Percentiles rank a stretch among this genome's conserved stretches.
Conservation (phyloP, 352 stramenopile species). For the Pythium biforme region DNA sequence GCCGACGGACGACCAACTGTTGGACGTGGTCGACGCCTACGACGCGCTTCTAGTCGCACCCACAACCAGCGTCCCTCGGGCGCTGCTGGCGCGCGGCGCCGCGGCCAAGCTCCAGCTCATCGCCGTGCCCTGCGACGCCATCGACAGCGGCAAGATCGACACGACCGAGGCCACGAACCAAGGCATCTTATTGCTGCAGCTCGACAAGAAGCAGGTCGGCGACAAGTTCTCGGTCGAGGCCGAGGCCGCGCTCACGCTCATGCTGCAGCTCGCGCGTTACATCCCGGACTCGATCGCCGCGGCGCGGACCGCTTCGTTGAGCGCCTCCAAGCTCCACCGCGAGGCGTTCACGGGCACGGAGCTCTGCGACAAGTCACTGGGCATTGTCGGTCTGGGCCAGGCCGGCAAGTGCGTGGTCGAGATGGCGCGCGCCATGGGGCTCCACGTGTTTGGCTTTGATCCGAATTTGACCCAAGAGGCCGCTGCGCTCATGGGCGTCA, state of each 20-base stretch:
- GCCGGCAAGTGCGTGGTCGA: conserved; percentile 71
- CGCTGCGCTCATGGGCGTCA: conserved; percentile 61
- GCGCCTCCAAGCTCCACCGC: conserved; percentile 18
- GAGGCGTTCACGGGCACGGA: conserved; percentile 63
- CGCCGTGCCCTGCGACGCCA: conserved; percentile 48
- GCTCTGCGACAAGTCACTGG: conserved; percentile 57
- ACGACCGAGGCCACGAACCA: conserved; percentile 76
- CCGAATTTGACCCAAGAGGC: conserved; percentile 72
- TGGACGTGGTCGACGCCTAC: conserved; percentile 40
- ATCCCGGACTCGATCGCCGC: conserved; percentile 51
- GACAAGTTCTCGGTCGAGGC: conserved; percentile 76
- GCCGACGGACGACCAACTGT: conserved; percentile 33
- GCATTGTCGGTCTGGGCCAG: conserved; percentile 72
- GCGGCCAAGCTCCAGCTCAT: conserved; percentile 52
- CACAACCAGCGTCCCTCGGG: conserved; percentile 40
- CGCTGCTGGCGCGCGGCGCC: conserved; percentile 43
- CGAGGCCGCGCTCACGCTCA: conserved; percentile 59
- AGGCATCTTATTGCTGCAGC: conserved; percentile 69
- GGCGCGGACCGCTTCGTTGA: conserved; percentile 20
- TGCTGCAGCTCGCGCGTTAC: conserved; percentile 64
- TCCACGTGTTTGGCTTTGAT: conserved; percentile 72
- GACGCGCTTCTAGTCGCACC: conserved; percentile 64
- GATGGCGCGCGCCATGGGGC: conserved; percentile 66
- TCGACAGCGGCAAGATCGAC: conserved; percentile 66
- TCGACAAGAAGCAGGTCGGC: conserved; percentile 70